Conservation (phyloP, 2,329 filamentous ascomycete species). For the Pezicula neosporulosa region DNA sequence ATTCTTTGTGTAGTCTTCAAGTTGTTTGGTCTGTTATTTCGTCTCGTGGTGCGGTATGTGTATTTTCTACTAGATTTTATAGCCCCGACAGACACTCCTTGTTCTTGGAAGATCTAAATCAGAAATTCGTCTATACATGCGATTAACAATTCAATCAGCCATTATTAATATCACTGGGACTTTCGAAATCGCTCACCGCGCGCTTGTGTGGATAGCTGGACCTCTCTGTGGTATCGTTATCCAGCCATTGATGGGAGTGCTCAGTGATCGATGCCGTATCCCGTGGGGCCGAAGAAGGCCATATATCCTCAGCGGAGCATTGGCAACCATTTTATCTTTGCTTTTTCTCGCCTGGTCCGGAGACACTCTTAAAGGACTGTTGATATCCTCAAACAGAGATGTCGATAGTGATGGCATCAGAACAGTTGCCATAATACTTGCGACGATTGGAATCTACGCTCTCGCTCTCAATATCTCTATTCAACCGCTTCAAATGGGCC, state of each 20-base stretch:
- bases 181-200: constrained; percentile 49
- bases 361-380: constrained; percentile 31
- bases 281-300: constrained; percentile 47
- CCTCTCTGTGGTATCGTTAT: constrained; percentile 49
- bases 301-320: constrained; percentile 46
- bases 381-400: background rate
- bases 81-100: too few relatives aligned
- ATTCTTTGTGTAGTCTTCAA: background rate
- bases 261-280: constrained; percentile 46
- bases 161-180: constrained; percentile 48
- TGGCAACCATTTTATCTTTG: constrained; percentile 45
- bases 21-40: background rate
- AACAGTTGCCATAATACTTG: constrained; percentile 16
- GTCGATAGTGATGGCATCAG: constrained; percentile 1
- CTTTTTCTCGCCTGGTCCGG: constrained; percentile 46
- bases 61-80: background rate
- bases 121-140: too few relatives aligned
- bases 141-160: too few relatives aligned
- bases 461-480: constrained; percentile 26
- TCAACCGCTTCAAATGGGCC: constrained; percentile 27
- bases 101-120: too few relatives aligned
- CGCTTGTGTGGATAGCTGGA: constrained; percentile 52
- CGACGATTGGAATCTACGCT: too few relatives aligned
- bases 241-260: constrained; percentile 49
- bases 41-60: background rate